phyloP scores from a whole-genome alignment of 768 basidiomycete species.

The Tylopilus subfusipes region DNA sequence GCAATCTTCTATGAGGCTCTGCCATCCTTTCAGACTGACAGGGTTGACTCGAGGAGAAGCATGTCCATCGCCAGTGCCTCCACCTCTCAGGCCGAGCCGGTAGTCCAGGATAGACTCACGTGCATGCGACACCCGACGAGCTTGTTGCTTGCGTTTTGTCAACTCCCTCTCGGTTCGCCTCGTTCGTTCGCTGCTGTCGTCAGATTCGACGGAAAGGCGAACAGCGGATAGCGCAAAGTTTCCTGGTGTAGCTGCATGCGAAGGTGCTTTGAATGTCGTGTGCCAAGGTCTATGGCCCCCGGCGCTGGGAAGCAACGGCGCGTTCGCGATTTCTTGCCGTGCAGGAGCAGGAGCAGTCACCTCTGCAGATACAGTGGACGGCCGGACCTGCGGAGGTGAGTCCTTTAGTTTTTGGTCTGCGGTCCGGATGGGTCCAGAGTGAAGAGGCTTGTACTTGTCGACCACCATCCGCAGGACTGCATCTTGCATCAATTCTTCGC shows the following conservation, averaged over 20 bases:
- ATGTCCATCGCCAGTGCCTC: background rate
- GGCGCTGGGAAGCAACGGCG: conserved; percentile 52
- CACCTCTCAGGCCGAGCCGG: conserved; percentile 52
- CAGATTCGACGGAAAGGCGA: conserved; percentile 9
- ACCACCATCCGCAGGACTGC: conserved; percentile 80
- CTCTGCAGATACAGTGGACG: conserved; percentile 5
- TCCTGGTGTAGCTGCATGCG: conserved; percentile 51
- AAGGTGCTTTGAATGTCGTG: conserved; percentile 60
- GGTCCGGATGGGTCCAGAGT: conserved; percentile 52
- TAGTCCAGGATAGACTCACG: conserved; percentile 77
- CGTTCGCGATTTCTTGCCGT: conserved; percentile 30
- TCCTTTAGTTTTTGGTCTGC: conserved; percentile 67
- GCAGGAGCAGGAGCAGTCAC: conserved; percentile 1
- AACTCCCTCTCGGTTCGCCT: conserved; percentile 46
- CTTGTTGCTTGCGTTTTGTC: conserved; percentile 49
- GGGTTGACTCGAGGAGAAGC: conserved; percentile 45
- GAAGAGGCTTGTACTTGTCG: conserved; percentile 81
- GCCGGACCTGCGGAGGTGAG: conserved; percentile 39
- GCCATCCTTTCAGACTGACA: conserved; percentile 69
- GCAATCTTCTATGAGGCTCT: conserved; percentile 68
- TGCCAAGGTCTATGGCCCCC: conserved; percentile 67
- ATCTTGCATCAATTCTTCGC: conserved; percentile 68
- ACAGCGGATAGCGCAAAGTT: conserved; percentile 34
- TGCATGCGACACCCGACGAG: conserved; percentile 57
- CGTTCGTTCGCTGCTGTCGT: conserved; percentile 36